Percentiles rank a stretch among this genome's conserved stretches.
These are phyloP conservation scores for Sphaerobolus stellatus DNA, from an alignment of 1,284 basidiomycete species.

Conservation along the genomic window DNA sequence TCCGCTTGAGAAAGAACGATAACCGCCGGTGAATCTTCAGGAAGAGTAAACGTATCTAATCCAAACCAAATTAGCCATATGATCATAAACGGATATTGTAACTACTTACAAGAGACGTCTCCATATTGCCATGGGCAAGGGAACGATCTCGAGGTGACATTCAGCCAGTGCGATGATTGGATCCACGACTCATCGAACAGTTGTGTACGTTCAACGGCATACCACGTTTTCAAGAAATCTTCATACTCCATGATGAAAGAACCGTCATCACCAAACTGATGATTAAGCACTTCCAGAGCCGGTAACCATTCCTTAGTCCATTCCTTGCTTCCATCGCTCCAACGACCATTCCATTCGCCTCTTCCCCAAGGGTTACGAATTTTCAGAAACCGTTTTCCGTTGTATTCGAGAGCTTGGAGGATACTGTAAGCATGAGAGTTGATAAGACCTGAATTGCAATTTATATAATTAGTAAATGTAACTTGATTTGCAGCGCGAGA, in stretches of 20 bases:
- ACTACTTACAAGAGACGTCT: constrained; percentile 47
- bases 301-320: constrained; percentile 50
- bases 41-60: constrained; percentile 44
- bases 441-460: constrained; percentile 1
- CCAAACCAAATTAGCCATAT: background rate
- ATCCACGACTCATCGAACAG: constrained; percentile 50
- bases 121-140: constrained; percentile 47
- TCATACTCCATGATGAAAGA: constrained; percentile 58
- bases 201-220: constrained; percentile 44
- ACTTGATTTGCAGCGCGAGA: background rate
- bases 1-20: constrained; percentile 52
- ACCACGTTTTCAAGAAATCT: constrained; percentile 50
- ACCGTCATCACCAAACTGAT: constrained; percentile 49
- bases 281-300: constrained; percentile 39
- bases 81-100: background rate
- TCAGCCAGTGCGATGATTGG: constrained; percentile 49
- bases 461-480: background rate
- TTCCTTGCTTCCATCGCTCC: constrained; percentile 54
- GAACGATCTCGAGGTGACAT: constrained; percentile 36
- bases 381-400: constrained; percentile 50
- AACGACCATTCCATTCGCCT: constrained; percentile 50
- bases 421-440: constrained; percentile 50
- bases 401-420: constrained; percentile 46
- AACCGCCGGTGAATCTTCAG: constrained; percentile 37
- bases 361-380: constrained; percentile 56